A percentile compares a stretch with the other conserved stretches of the same genome.
Evolutionary conservation across 2,329 filamentous ascomycete genomes (phyloP).

Genomic region (Dothidotthia symphoricarpi): DNA sequence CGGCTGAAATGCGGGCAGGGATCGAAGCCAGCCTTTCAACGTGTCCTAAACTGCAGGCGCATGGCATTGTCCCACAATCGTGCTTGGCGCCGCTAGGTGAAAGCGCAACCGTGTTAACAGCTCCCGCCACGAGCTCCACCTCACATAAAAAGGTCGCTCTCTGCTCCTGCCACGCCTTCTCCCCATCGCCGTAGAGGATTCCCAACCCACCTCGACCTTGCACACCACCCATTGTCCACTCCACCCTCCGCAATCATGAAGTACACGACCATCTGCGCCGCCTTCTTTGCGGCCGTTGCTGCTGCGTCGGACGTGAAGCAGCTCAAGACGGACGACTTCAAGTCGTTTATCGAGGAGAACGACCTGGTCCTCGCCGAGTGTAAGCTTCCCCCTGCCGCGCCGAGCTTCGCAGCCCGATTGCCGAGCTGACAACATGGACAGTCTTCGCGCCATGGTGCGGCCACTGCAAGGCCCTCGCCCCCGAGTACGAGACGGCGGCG

Average conservation of each 20-base stretch:
- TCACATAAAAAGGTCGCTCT: constrained; percentile 21
- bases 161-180: constrained; percentile 14
- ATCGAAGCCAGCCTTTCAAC: constrained; percentile 13
- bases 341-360: constrained; percentile 79
- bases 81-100: constrained; percentile 9
- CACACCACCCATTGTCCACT: constrained; percentile 9
- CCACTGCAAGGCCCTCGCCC: constrained; percentile 97
- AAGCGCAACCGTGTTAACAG: constrained; percentile 20
- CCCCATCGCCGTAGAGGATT: constrained; percentile 22
- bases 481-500: constrained; percentile 85
- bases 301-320: constrained; percentile 76
- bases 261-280: constrained; percentile 41
- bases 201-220: constrained; percentile 7
- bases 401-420: background rate
- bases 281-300: constrained; percentile 57
- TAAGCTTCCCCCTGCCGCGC: constrained; percentile 50
- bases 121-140: constrained; percentile 24
- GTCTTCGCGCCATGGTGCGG: constrained; percentile 97
- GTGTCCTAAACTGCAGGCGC: constrained; percentile 28
- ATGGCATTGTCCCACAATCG: no score
- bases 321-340: constrained; percentile 83
- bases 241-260: constrained; percentile 29
- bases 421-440: constrained; percentile 46
- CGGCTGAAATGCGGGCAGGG: constrained; percentile 7
- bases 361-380: constrained; percentile 92